Evolutionary conservation across 2,329 filamentous ascomycete genomes (phyloP).

Genomic region (Apiospora arundinis): DNA sequence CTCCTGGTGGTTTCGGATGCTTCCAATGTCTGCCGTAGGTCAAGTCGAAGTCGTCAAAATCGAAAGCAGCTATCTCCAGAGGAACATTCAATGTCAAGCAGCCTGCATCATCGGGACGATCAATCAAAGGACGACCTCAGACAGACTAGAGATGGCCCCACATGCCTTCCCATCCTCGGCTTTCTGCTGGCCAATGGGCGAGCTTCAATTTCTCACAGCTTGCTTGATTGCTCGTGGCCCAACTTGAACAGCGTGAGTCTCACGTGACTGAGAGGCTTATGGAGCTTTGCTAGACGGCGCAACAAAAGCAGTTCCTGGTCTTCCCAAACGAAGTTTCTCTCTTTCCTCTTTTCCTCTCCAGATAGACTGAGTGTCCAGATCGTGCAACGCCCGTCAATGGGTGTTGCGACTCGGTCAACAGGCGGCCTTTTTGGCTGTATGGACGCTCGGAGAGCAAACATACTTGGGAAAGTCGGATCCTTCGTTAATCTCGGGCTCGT

Average conservation of each 20-base stretch:
- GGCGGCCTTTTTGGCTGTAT: slow-evolving; percentile 29
- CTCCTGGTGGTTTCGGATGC: background rate
- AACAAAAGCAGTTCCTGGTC: background rate
- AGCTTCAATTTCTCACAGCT: slow-evolving; percentile 3
- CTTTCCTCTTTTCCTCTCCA: slow-evolving; percentile 47
- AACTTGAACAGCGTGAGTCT: background rate
- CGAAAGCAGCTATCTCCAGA: background rate
- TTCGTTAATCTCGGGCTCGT: slow-evolving; percentile 46
- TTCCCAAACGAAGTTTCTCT: slow-evolving; percentile 20
- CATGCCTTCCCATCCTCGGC: slow-evolving; percentile 20
- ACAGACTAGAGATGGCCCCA: slow-evolving; percentile 8
- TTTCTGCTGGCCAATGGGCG: slow-evolving; percentile 1
- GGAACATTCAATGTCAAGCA: slow-evolving; percentile 1
- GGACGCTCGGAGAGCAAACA: slow-evolving; percentile 40
- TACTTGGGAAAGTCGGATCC: slow-evolving; percentile 45
- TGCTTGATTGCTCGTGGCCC: slow-evolving; percentile 6
- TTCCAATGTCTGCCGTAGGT: background rate
- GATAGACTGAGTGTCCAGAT: slow-evolving; percentile 58
- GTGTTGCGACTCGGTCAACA: slow-evolving; percentile 31
- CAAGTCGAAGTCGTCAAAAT: background rate
- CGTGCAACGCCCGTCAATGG: slow-evolving; percentile 32
- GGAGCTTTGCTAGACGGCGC: slow-evolving; percentile 18
- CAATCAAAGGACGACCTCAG: slow-evolving; percentile 13
- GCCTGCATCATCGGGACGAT: slow-evolving; percentile 19
- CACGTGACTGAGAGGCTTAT: slow-evolving; percentile 5